Evolutionary conservation across 1,284 basidiomycete species (phyloP).

Genomic region (Polyporus tsugae): DNA sequence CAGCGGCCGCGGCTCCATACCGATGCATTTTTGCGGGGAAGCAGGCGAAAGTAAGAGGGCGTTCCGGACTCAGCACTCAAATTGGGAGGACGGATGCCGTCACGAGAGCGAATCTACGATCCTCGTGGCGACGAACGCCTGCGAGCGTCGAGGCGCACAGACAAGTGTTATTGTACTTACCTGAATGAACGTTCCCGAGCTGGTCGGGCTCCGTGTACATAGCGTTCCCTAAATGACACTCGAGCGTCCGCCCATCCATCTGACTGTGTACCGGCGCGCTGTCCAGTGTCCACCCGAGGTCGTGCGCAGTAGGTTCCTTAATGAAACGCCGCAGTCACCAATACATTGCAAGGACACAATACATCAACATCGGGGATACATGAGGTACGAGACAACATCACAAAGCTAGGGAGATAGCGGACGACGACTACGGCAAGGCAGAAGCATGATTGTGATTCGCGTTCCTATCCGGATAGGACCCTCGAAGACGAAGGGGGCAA

Average conservation of each 20-base stretch:
- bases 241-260: background rate
- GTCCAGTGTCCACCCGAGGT: background rate
- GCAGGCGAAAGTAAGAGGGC: too few relatives aligned
- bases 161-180: background rate
- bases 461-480: background rate
- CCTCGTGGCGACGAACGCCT: background rate
- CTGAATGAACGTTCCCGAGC: too few relatives aligned
- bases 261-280: too few relatives aligned
- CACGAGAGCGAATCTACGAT: background rate
- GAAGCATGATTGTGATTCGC: background rate
- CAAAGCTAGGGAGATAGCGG: background rate
- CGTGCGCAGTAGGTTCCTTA: background rate
- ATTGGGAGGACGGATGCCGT: background rate
- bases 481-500: background rate
- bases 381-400: background rate
- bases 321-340: conserved; percentile 1
- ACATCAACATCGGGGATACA: background rate
- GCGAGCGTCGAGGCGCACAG: too few relatives aligned
- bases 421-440: background rate
- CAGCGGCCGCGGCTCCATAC: too few relatives aligned
- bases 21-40: too few relatives aligned
- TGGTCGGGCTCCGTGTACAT: too few relatives aligned
- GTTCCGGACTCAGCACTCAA: background rate
- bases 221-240: background rate
- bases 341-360: background rate